Conservation (phyloP, 768 basidiomycete genomes). For the Lentinula boryana region DNA sequence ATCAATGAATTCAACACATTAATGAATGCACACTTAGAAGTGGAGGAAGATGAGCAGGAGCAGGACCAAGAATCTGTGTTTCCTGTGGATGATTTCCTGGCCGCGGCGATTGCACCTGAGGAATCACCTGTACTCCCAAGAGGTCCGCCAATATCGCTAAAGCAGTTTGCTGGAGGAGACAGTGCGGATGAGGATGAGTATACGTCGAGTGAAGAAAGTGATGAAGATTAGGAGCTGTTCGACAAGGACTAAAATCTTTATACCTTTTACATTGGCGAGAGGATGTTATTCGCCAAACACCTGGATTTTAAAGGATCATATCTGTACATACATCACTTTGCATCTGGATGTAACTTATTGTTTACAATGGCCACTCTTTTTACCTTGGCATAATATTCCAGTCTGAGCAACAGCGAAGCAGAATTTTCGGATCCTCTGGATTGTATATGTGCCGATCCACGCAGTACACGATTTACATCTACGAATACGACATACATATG, state of each 20-base stretch:
- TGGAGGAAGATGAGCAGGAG: conserved; percentile 18
- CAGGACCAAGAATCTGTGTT: conserved; percentile 30
- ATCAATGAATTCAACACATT: conserved; percentile 31
- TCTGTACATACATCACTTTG: background rate
- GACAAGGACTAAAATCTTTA: background rate
- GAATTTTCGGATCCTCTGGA: too few relatives aligned
- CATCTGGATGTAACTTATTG: background rate
- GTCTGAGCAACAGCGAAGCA: too few relatives aligned
- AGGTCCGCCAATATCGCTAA: conserved; percentile 42
- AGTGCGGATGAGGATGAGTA: conserved; percentile 43
- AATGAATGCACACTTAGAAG: conserved; percentile 30
- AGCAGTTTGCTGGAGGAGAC: conserved; percentile 34
- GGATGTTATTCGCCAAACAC: background rate
- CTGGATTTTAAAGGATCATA: background rate
- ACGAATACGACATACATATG: too few relatives aligned
- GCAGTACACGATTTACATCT: too few relatives aligned
- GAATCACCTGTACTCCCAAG: conserved; percentile 17
- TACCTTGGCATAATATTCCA: background rate
- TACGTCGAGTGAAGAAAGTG: conserved; percentile 50
- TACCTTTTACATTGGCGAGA: background rate
- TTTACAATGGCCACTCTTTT: background rate
- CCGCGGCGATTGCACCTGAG: conserved; percentile 23
- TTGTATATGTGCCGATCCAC: too few relatives aligned
- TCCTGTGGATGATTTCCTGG: conserved; percentile 39
- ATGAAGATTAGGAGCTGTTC: conserved; percentile 33